Base-by-base conservation (phyloP, 495 filamentous ascomycete genomes). In the Hypoxylon subgilvum region DNA sequence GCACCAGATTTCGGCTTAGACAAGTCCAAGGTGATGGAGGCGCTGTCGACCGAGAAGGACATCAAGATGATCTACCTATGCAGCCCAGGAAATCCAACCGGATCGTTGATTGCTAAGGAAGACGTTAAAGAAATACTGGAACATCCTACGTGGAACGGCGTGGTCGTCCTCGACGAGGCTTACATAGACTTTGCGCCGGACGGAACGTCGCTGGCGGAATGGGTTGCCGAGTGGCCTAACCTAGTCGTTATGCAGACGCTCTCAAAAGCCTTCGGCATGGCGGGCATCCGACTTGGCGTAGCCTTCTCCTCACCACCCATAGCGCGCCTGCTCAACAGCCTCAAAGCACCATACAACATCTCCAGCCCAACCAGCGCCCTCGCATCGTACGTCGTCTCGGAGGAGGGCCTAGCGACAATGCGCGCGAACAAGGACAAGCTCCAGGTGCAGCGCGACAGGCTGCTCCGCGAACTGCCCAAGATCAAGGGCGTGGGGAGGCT, bases 221-320 rank as follows among this genome's bases (percentile, higher is more conserved):
- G 89, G 90, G 93, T 94, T 6, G 79, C 77, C 12, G 91, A 95
- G 65, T 95, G 86, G 85, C 92, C 93, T n/a, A 98, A 97, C 69
- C 79, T 98, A 8, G 92, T 96, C 16, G 91, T 98, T 28, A 94
- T 97, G 92, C 94, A 98, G 76, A 97, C 94, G 1, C 77, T 97
- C 9, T 92, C 88, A 66, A 98, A 98, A 72, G 94, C 90, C 0
- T 98, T 98, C 66, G 94, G 94, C 1, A 80, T 98, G 52, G 94
- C 94, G 1, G 94, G 94, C 12, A 96, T 97, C 65, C 81, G 94
- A 3, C 72, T 91, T 1, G 88, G 88, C 14, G 85, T 76, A 0
- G 84, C 83, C 0, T 91, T 91, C 58, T 76, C 86, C 1, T 67
- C 74, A 3, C 70, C 78, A 0, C 73, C 74, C 1, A 82, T 91